Evolutionary conservation across 2,329 filamentous ascomycete species (phyloP).

Genomic region (Colletotrichum karsti): DNA sequence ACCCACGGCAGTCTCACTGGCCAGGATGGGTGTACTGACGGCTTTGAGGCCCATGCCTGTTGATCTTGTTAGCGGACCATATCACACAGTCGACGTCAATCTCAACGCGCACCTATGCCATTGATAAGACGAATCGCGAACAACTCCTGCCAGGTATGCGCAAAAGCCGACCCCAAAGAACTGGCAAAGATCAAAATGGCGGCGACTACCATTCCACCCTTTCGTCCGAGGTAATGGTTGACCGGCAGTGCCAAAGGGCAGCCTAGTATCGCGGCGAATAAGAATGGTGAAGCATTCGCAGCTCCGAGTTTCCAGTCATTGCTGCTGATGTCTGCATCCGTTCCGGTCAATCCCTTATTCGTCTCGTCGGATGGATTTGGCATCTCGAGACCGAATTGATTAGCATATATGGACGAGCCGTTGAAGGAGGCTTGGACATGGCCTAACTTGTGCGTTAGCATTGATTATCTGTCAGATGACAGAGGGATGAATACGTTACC

Average conservation of each 20-base stretch:
- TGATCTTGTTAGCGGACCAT: neutral
- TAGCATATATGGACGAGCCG: slow-evolving; percentile 44
- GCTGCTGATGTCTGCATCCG: neutral
- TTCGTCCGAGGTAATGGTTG: slow-evolving; percentile 49
- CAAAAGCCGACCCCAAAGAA: slow-evolving; percentile 46
- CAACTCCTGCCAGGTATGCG: slow-evolving; percentile 40
- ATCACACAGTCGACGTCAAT: neutral
- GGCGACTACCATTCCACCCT: slow-evolving; percentile 48
- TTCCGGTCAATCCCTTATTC: neutral
- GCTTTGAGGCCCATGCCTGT: slow-evolving; percentile 58
- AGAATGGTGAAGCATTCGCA: slow-evolving; percentile 48
- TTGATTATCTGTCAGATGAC: neutral
- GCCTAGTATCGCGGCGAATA: slow-evolving; percentile 47
- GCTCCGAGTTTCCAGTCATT: slow-evolving; percentile 49
- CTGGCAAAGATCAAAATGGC: slow-evolving; percentile 48
- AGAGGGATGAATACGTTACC: slow-evolving; percentile 26
- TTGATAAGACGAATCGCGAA: slow-evolving; percentile 46
- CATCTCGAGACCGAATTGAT: neutral
- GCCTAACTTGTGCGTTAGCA: slow-evolving; percentile 26
- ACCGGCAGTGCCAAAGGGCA: slow-evolving; percentile 49
- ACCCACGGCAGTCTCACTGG: slow-evolving; percentile 54
- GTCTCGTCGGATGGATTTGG: slow-evolving; percentile 3
- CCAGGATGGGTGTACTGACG: slow-evolving; percentile 55
- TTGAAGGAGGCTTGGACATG: slow-evolving; percentile 55
- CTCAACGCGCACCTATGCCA: slow-evolving; percentile 43